phyloP scores from a whole-genome alignment of 306 rosid genomes.

The Crotalaria pallida region DNA sequence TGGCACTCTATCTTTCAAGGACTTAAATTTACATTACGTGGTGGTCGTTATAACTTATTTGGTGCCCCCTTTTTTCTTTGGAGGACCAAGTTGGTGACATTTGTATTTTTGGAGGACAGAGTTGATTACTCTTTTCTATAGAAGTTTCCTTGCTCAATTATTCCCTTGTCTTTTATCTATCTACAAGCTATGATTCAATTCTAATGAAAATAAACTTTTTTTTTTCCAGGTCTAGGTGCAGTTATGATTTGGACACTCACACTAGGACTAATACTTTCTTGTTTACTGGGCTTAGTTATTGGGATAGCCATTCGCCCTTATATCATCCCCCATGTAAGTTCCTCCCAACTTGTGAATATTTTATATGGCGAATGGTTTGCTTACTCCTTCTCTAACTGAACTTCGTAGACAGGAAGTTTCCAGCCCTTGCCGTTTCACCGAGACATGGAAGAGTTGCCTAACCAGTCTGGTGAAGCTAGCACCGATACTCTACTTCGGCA shows the following conservation, averaged over 20 bases:
- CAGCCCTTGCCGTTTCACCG: constrained; percentile 21
- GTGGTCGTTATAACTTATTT: no score
- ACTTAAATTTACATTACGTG: no score
- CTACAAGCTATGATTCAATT: background rate
- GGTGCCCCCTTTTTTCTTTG: no score
- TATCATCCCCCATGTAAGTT: constrained; percentile 46
- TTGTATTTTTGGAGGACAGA: no score
- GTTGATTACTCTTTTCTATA: no score
- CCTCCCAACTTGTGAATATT: background rate
- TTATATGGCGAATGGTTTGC: background rate
- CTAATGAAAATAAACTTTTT: background rate
- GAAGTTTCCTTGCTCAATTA: background rate
- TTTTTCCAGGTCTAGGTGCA: constrained; percentile 38
- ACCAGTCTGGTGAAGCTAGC: constrained; percentile 48
- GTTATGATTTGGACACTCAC: constrained; percentile 44
- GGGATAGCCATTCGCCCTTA: constrained; percentile 40
- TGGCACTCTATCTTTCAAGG: no score
- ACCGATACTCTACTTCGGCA: constrained; percentile 57
- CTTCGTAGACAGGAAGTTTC: constrained; percentile 57
- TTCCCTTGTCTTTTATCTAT: background rate
- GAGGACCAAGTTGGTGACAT: no score
- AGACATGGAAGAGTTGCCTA: constrained; percentile 77
- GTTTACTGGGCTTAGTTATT: constrained; percentile 31
- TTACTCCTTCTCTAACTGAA: constrained; percentile 25
- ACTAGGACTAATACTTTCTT: constrained; percentile 44